Percentiles rank a stretch among this genome's conserved stretches.
Evolutionary conservation across 495 filamentous ascomycete species (phyloP).

Genomic region (Penicillium cosmopolitanum): DNA sequence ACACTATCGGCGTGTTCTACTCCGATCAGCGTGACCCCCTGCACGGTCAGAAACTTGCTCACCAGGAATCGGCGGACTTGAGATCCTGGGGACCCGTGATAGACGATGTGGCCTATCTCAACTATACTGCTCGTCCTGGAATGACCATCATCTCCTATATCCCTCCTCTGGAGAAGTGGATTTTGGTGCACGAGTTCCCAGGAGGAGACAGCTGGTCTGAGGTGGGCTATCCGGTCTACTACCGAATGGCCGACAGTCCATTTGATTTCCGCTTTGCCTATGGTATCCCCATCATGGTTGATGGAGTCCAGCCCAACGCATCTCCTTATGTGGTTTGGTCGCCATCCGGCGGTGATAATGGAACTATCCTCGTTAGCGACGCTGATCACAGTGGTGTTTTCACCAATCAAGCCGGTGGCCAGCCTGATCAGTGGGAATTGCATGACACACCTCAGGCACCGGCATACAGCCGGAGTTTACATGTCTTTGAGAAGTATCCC

Average conservation of each 20-base stretch:
- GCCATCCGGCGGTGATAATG: constrained; percentile 47
- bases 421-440: constrained; percentile 51
- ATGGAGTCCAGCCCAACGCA: constrained; percentile 48
- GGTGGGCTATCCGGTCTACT: constrained; percentile 48
- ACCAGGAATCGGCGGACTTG: constrained; percentile 57
- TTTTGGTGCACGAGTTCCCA: constrained; percentile 60
- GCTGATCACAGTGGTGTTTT: constrained; percentile 50
- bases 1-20: constrained; percentile 59
- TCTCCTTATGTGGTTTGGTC: constrained; percentile 56
- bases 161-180: constrained; percentile 53
- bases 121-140: constrained; percentile 61
- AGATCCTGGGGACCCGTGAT: constrained; percentile 55
- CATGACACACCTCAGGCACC: constrained; percentile 38
- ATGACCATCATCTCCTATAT: constrained; percentile 62
- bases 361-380: constrained; percentile 55
- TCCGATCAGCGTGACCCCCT: constrained; percentile 64
- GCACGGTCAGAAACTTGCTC: constrained; percentile 65
- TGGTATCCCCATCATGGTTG: constrained; percentile 31
- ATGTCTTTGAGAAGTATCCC: constrained; percentile 14
- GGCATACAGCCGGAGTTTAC: constrained; percentile 16
- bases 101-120: constrained; percentile 58
- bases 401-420: constrained; percentile 49
- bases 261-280: constrained; percentile 22
- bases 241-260: constrained; percentile 48
- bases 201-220: constrained; percentile 34